These are phyloP conservation scores for Suhomyces ambrosiae DNA, from an alignment of 1,139 yeast species.

Conservation along the genomic window DNA sequence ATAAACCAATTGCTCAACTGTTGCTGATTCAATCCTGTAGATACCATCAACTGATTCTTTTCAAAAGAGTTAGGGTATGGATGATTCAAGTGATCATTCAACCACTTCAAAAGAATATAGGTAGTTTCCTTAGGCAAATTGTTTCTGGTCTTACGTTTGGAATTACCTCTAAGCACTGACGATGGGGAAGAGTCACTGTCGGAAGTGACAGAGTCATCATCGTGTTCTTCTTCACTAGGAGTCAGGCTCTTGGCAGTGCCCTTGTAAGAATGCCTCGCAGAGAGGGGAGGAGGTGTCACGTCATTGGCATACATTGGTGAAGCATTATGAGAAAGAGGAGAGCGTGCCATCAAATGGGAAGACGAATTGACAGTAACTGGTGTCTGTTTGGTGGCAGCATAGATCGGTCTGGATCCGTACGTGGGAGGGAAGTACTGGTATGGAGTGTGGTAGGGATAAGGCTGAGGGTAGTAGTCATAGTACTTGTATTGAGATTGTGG, in stretches of 20 bases:
- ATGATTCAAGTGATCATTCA: constrained; percentile 79
- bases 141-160: constrained; percentile 56
- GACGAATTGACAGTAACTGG: constrained; percentile 4
- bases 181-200: constrained; percentile 10
- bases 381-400: constrained; percentile 1
- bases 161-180: constrained; percentile 13
- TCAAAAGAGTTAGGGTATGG: constrained; percentile 95
- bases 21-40: constrained; percentile 87
- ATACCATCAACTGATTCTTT: constrained; percentile 73
- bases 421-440: constrained; percentile 7
- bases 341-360: constrained; percentile 12
- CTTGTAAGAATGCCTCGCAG: constrained; percentile 12
- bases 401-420: constrained; percentile 6
- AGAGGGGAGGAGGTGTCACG: constrained; percentile 18
- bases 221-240: constrained; percentile 11
- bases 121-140: constrained; percentile 92
- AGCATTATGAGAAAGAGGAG: constrained; percentile 19
- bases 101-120: constrained; percentile 78
- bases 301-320: constrained; percentile 17
- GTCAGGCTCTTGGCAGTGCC: constrained; percentile 6
- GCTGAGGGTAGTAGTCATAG: constrained; percentile 16
- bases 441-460: constrained; percentile 4
- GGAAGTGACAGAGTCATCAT: constrained; percentile 9
- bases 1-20: constrained; percentile 97
- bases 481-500: constrained; percentile 15